Percentiles rank a stretch among this genome's conserved stretches.
These are phyloP conservation scores for Vigna nakashimae DNA, from an alignment of 306 rosid species.

Conservation along the genomic window DNA sequence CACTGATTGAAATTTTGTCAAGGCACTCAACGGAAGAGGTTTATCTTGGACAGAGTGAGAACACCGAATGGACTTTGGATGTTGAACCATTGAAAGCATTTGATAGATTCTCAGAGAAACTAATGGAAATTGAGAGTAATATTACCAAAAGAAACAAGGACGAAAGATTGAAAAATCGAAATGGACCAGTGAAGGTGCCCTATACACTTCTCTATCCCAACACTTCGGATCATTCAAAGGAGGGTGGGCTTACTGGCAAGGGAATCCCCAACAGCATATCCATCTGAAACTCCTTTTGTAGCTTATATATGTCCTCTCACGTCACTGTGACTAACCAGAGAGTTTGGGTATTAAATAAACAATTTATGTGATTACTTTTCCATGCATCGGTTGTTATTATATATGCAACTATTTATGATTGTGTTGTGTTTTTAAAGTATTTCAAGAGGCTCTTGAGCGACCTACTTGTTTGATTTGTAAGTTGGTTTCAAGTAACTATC, in stretches of 20 bases:
- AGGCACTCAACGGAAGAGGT: slow-evolving; percentile 89
- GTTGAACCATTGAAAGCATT: slow-evolving; percentile 65
- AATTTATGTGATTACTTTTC: not conserved
- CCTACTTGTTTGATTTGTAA: no score
- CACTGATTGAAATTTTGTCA: slow-evolving; percentile 81
- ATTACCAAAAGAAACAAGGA: slow-evolving; percentile 66
- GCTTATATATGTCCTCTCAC: not conserved
- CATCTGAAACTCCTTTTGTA: slow-evolving; percentile 44
- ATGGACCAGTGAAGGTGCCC: slow-evolving; percentile 73
- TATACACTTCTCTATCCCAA: slow-evolving; percentile 83
- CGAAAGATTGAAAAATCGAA: slow-evolving; percentile 68
- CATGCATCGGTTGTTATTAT: not conserved
- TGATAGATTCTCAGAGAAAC: slow-evolving; percentile 58
- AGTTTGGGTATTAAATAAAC: not conserved
- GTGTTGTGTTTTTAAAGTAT: no score
- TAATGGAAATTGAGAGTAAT: slow-evolving; percentile 65
- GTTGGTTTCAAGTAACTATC: no score
- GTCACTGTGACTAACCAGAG: not conserved
- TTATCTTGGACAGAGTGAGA: slow-evolving; percentile 83
- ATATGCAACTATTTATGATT: no score
- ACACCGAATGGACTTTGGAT: slow-evolving; percentile 71
- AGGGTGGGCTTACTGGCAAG: slow-evolving; percentile 86
- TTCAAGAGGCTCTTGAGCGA: no score
- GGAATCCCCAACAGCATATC: slow-evolving; percentile 96
- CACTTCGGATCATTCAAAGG: slow-evolving; percentile 68